Evolutionary conservation across 2,329 filamentous ascomycete species (phyloP).

Genomic region (Aquanectria penicillioides): DNA sequence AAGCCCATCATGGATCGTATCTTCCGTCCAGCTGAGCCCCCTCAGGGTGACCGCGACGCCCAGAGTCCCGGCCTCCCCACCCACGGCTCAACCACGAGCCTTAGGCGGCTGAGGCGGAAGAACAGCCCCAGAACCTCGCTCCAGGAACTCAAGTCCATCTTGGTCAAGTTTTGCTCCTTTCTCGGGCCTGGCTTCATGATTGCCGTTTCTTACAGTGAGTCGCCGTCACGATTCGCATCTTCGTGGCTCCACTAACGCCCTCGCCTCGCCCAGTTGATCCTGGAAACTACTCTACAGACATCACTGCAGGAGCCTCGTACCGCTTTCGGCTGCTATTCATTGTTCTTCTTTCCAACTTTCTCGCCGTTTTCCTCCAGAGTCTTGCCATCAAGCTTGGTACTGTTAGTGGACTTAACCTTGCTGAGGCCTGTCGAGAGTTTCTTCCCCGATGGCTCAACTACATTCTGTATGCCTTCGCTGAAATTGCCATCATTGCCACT

Average conservation of each 20-base stretch:
- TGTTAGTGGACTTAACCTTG: conserved; percentile 74
- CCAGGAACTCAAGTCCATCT: conserved; percentile 29
- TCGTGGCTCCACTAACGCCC: conserved; percentile 9
- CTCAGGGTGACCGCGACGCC: no score
- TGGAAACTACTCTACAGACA: conserved; percentile 77
- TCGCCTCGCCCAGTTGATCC: conserved; percentile 57
- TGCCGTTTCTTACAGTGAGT: conserved; percentile 65
- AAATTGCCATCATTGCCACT: conserved; percentile 75
- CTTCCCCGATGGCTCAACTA: conserved; percentile 73
- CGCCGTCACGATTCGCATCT: conserved; percentile 1
- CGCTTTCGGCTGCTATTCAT: conserved; percentile 74
- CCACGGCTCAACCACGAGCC: neutral
- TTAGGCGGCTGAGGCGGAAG: no score
- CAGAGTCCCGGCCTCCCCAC: no score
- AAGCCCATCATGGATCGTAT: no score
- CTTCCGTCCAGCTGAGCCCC: no score
- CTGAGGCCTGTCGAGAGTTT: conserved; percentile 72
- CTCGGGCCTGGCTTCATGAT: conserved; percentile 76
- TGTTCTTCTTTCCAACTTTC: conserved; percentile 74
- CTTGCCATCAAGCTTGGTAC: conserved; percentile 76
- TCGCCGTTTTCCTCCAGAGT: conserved; percentile 77
- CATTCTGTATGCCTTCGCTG: conserved; percentile 70
- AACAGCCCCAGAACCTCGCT: neutral
- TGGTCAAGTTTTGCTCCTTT: conserved; percentile 52
- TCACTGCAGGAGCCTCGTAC: conserved; percentile 73